A percentile compares a stretch with the other conserved stretches of the same genome.
Evolutionary conservation across 768 basidiomycete genomes (phyloP).

Genomic region (Suillus luteus): DNA sequence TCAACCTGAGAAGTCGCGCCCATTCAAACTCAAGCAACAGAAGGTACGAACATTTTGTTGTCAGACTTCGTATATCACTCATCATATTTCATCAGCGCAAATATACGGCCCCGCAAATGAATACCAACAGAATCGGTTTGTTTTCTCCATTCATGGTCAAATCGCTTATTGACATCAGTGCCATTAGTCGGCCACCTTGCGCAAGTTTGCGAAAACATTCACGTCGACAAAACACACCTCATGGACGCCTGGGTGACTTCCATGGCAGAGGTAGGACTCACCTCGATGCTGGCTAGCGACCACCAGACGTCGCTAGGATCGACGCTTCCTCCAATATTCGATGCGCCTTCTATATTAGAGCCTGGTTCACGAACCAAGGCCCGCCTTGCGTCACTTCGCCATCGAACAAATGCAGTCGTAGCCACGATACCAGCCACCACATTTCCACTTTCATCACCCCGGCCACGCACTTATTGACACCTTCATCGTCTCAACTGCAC

Average conservation of each 20-base stretch:
- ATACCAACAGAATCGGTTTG: no score
- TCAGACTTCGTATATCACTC: neutral
- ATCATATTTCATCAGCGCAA: neutral
- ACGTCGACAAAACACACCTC: no score
- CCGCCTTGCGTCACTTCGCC: neutral
- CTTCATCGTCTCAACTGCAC: no score
- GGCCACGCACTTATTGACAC: neutral
- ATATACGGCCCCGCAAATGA: neutral
- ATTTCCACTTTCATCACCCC: neutral
- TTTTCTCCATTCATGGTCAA: no score
- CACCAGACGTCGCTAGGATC: neutral
- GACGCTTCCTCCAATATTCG: neutral
- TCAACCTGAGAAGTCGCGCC: neutral
- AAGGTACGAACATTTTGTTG: neutral
- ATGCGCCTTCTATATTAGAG: neutral
- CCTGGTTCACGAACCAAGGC: neutral
- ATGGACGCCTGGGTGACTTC: no score
- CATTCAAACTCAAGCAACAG: neutral
- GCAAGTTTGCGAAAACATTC: no score
- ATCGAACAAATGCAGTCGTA: neutral
- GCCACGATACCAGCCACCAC: neutral
- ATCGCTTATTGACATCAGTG: no score
- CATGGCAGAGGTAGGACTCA: no score
- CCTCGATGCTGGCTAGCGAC: neutral
- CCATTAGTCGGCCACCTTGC: no score